Conservation (phyloP, 2,329 filamentous ascomycete species). For the Neopestalotiopsis sp. region DNA sequence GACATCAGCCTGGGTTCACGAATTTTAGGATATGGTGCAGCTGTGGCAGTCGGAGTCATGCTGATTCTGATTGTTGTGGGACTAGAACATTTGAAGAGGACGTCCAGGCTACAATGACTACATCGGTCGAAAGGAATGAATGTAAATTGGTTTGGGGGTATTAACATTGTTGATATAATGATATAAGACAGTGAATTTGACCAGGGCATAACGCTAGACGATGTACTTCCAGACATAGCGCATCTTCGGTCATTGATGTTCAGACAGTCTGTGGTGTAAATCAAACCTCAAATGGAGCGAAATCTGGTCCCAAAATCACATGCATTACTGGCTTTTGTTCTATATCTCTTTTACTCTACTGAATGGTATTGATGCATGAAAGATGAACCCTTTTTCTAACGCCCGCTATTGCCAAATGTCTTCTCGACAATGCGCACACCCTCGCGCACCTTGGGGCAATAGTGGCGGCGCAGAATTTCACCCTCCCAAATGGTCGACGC, state of each 20-base stretch:
- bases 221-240: too few relatives aligned
- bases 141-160: too few relatives aligned
- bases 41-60: background rate
- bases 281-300: background rate
- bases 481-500: slow-evolving; percentile 92
- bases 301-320: background rate
- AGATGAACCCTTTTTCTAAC: background rate
- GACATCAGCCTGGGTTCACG: background rate
- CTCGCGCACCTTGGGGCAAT: slow-evolving; percentile 83
- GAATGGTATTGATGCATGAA: background rate
- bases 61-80: too few relatives aligned
- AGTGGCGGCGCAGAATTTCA: slow-evolving; percentile 84
- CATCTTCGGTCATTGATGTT: background rate
- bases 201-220: too few relatives aligned
- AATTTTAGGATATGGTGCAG: background rate
- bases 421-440: slow-evolving; percentile 74
- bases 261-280: background rate
- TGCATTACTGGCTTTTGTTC: background rate
- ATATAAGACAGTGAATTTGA: too few relatives aligned
- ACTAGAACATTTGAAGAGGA: too few relatives aligned
- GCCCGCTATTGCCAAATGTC: slow-evolving; percentile 47
- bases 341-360: background rate
- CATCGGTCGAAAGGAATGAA: too few relatives aligned
- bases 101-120: too few relatives aligned
- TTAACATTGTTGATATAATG: too few relatives aligned